These are phyloP conservation scores for Termitomyces titanicus DNA, from an alignment of 768 basidiomycete species.

Conservation along the genomic window DNA sequence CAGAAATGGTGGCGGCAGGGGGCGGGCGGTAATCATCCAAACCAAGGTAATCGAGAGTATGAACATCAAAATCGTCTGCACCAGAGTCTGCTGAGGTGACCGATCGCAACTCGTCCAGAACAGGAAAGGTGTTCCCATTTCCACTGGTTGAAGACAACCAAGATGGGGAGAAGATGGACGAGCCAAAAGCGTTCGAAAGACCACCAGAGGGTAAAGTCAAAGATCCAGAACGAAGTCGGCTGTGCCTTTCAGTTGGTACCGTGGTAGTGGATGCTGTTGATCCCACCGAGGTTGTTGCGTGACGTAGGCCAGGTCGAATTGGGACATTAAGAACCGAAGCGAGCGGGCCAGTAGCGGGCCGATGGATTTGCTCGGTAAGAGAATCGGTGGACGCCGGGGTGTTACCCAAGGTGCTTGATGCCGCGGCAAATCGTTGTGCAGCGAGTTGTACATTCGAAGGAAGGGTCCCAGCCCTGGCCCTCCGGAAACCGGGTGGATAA, in stretches of 20 bases:
- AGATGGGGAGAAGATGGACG: constrained; percentile 85
- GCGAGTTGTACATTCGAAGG: constrained; percentile 93
- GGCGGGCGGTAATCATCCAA: constrained; percentile 77
- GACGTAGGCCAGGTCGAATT: constrained; percentile 66
- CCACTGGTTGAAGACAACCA: constrained; percentile 72
- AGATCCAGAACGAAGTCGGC: constrained; percentile 89
- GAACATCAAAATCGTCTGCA: constrained; percentile 87
- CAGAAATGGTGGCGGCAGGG: constrained; percentile 86
- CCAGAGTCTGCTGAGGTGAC: constrained; percentile 75
- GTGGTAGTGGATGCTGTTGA: constrained; percentile 52
- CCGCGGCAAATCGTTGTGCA: constrained; percentile 75
- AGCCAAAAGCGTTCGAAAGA: constrained; percentile 80
- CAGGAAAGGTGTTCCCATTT: constrained; percentile 53
- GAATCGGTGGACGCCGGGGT: constrained; percentile 40
- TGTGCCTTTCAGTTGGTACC: constrained; percentile 60
- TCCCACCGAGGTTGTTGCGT: constrained; percentile 70
- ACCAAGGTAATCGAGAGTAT: constrained; percentile 95
- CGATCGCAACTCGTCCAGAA: constrained; percentile 79
- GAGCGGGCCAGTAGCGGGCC: constrained; percentile 43
- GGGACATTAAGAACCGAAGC: constrained; percentile 39
- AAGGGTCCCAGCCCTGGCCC: constrained; percentile 96
- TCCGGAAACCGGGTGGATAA: constrained; percentile 84
- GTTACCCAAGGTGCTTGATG: constrained; percentile 53
- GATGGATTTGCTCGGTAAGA: constrained; percentile 46
- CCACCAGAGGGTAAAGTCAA: constrained; percentile 80